These are phyloP conservation scores for Colletotrichum lini DNA, from an alignment of 2,329 filamentous ascomycete species.

Conservation along the genomic window DNA sequence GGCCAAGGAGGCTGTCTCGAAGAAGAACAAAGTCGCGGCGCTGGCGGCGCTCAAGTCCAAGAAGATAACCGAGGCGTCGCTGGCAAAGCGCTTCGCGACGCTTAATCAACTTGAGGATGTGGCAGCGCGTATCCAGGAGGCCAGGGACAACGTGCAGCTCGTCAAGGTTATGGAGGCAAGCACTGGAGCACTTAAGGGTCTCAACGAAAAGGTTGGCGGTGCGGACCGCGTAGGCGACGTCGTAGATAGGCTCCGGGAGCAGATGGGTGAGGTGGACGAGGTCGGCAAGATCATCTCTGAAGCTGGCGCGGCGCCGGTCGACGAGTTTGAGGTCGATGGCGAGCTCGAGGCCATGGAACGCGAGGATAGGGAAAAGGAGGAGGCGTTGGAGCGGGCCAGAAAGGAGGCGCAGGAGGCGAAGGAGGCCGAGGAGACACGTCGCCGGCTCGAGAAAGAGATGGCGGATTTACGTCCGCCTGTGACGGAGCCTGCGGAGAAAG, in stretches of 20 bases:
- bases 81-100: slow-evolving; percentile 80
- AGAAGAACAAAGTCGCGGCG: slow-evolving; percentile 82
- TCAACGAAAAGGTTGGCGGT: slow-evolving; percentile 86
- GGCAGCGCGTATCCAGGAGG: slow-evolving; percentile 86
- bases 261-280: slow-evolving; percentile 88
- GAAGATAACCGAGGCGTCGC: slow-evolving; percentile 82
- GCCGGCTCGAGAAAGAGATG: slow-evolving; percentile 61
- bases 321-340: slow-evolving; percentile 89
- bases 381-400: slow-evolving; percentile 57
- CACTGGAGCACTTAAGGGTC: slow-evolving; percentile 76
- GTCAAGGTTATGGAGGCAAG: slow-evolving; percentile 87
- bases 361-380: slow-evolving; percentile 68
- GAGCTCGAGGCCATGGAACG: slow-evolving; percentile 84
- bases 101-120: slow-evolving; percentile 88
- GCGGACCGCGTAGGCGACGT: slow-evolving; percentile 82
- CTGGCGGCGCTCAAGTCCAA: slow-evolving; percentile 85
- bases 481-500: slow-evolving; percentile 43
- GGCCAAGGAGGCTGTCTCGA: slow-evolving; percentile 79
- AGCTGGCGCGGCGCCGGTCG: slow-evolving; percentile 67
- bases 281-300: slow-evolving; percentile 84
- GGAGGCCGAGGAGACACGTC: slow-evolving; percentile 64
- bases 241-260: slow-evolving; percentile 81
- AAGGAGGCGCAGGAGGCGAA: slow-evolving; percentile 60
- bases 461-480: slow-evolving; percentile 18
- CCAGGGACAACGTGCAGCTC: slow-evolving; percentile 86